Evolutionary conservation across 2,329 filamentous ascomycete genomes (phyloP), one percentile per base, ranked within the genome.

Genomic region (Pleomassaria siparia): DNA sequence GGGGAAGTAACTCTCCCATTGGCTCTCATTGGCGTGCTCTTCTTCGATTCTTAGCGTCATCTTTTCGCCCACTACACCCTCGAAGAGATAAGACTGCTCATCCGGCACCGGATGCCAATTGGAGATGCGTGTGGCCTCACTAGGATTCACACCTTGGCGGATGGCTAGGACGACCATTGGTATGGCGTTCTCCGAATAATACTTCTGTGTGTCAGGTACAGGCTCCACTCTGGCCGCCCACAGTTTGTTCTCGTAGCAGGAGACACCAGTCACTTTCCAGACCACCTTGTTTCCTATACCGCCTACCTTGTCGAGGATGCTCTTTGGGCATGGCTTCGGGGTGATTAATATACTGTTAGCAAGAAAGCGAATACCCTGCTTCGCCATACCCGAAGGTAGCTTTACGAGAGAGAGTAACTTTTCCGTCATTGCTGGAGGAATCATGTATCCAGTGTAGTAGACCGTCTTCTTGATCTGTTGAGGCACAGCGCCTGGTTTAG

Each of bases 331-430:
- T 0, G 87, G 84, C 10, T 88, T 85, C 1, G 90, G 86, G 29
- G 87, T 88, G 64, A 99, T 97, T 61, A 96, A 80, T 59, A 99
- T 91, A 70, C 87, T 92, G 72, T 95, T 96, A 37, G 87, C 91
- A 60, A 96, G 85, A 52, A 85, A 83, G 55, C 89, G 90, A 54
- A 96, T 75, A 43, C 95, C 89, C 43, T 81, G 79, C 42, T 87
- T 84, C 22, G 83, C 77, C 44, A 84, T 74, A 48, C 80, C 79
- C 3, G 76, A 63, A 3, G 86, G 86, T 16, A 89, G 74, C 43
- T 83, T 65, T 24, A 85, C 83, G n/a, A 95, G 78, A 5, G 81
- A 80, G 46, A 88, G 80, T 29, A 97, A 77, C 46, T 81, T 83
- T 62, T 88, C 82, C 2, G 86, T 86, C 67, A 94, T 89, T 21